A percentile compares a stretch with the other conserved stretches of the same genome.
Evolutionary conservation across 2,329 filamentous ascomycete species (phyloP).

Genomic region (Bipolaris zeicola): DNA sequence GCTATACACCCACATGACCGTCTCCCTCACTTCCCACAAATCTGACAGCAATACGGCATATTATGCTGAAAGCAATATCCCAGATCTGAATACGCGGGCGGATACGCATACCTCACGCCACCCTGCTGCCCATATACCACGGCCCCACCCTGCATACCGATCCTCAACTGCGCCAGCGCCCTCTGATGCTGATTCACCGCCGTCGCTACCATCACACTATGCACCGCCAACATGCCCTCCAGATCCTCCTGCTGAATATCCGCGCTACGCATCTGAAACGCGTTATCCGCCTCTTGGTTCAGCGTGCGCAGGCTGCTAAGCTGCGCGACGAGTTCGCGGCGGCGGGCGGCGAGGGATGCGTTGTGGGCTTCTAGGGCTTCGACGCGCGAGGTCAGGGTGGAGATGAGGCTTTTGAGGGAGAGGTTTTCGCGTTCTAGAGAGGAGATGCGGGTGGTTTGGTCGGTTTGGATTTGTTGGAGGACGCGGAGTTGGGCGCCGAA

Average conservation of each 20-base stretch:
- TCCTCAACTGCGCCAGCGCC: slow-evolving; percentile 13
- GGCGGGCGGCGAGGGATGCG: slow-evolving; percentile 12
- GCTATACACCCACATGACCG: too few relatives aligned
- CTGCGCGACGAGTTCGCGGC: slow-evolving; percentile 22
- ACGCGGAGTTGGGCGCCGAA: slow-evolving; percentile 22
- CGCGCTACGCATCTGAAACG: slow-evolving; percentile 19
- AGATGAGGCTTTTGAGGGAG: slow-evolving; percentile 3
- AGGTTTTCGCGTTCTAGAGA: slow-evolving; percentile 20
- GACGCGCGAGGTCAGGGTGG: slow-evolving; percentile 7
- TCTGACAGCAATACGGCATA: slow-evolving; percentile 17
- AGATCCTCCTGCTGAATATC: slow-evolving; percentile 27
- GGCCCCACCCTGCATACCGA: background rate
- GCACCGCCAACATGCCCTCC: slow-evolving; percentile 25
- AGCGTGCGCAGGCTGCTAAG: slow-evolving; percentile 25
- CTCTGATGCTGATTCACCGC: slow-evolving; percentile 25
- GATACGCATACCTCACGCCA: slow-evolving; percentile 10
- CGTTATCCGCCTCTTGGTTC: slow-evolving; percentile 27
- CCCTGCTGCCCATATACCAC: background rate
- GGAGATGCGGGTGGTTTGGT: slow-evolving; percentile 14
- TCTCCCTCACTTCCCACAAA: slow-evolving; percentile 12
- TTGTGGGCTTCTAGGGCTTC: slow-evolving; percentile 19
- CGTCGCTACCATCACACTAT: slow-evolving; percentile 17
- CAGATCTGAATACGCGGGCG: slow-evolving; percentile 7
- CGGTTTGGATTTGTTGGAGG: slow-evolving; percentile 16
- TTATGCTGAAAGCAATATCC: slow-evolving; percentile 23